Base-by-base conservation (phyloP, 352 stramenopile species). In the Phytophthora tentaculata region DNA sequence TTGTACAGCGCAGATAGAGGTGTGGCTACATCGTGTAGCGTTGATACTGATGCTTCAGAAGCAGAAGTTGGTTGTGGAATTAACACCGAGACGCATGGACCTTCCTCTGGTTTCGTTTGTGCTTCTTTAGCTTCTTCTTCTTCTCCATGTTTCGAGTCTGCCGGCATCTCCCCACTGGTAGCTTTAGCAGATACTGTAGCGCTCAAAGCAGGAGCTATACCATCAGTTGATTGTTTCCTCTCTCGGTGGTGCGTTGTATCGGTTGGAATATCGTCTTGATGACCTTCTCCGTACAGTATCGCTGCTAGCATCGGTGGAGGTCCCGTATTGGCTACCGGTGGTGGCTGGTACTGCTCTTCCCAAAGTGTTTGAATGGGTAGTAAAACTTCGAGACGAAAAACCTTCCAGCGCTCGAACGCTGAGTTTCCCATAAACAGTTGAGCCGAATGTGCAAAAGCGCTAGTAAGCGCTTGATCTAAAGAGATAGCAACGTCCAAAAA, bases 401-500 rank as follows among this genome's bases (percentile, higher is more conserved):
- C 62, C 12, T 83, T 65, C 83, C 83, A 94, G 10, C 63, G 61
- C 22, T 79, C 62, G 37, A 79, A 74, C 17, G 66, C 51, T 3
- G 64, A 62, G 58, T 81, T 78, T 2, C 75, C 53, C 2, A 77
- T 74, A 47, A 91, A 88, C 28, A 86, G 61, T 19, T 84, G 77
- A 2, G 83, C 73, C 0, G 79, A 83, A 64, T 86, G 81, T 1
- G 81, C 79, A n/a, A 81, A 81, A 2, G 83, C 83, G 7, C 70
- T 84, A 0, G 79, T 89, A 12, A 94, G 70, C 13, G 83, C 81
- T 66, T 94, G 83, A 51, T 94, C 86, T 37, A 92, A 80, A 9
- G 83, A 92, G 48, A 94, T 91, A 17, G 83, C 81, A 16, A 92
- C 79, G 58, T 94, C 86, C 24, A 91, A 70, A 51, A 92, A 86